A percentile compares a stretch with the other conserved stretches of the same genome.
phyloP scores from a whole-genome alignment of 2,329 filamentous ascomycete species.

The Endoconidiophora polonica region DNA sequence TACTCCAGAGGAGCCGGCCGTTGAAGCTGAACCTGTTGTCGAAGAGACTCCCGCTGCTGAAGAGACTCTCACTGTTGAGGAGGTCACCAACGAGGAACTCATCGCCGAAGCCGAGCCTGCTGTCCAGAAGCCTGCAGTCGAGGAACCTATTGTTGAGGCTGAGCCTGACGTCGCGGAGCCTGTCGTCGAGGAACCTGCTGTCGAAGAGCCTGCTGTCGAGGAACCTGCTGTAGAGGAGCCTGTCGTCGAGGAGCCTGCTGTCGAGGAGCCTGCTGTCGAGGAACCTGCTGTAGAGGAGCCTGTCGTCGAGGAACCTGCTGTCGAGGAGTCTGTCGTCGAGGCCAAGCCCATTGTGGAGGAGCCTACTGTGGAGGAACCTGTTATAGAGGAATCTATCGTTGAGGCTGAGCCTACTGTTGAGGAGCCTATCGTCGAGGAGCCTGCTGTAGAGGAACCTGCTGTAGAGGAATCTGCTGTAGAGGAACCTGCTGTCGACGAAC shows the following conservation, averaged over 20 bases:
- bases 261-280: conserved; percentile 20
- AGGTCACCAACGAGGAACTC: background rate
- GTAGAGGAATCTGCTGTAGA: background rate
- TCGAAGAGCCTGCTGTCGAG: conserved; percentile 47
- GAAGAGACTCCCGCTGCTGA: background rate
- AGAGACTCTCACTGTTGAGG: conserved; percentile 1
- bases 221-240: conserved; percentile 39
- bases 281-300: conserved; percentile 28
- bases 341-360: conserved; percentile 27
- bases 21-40: background rate
- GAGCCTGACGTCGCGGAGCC: conserved; percentile 6
- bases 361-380: conserved; percentile 39
- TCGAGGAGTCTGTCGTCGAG: conserved; percentile 31
- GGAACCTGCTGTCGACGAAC: conserved; percentile 6
- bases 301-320: conserved; percentile 18
- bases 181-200: conserved; percentile 36
- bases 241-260: conserved; percentile 29
- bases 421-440: conserved; percentile 43
- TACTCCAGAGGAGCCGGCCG: background rate
- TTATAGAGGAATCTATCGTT: conserved; percentile 12
- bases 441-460: conserved; percentile 38
- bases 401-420: background rate
- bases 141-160: background rate
- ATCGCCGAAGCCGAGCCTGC: background rate
- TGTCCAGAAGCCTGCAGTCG: conserved; percentile 4